Evolutionary conservation across 2,329 filamentous ascomycete species (phyloP), one percentile per base, ranked within the genome.

Genomic region (Gremmenia infestans): DNA sequence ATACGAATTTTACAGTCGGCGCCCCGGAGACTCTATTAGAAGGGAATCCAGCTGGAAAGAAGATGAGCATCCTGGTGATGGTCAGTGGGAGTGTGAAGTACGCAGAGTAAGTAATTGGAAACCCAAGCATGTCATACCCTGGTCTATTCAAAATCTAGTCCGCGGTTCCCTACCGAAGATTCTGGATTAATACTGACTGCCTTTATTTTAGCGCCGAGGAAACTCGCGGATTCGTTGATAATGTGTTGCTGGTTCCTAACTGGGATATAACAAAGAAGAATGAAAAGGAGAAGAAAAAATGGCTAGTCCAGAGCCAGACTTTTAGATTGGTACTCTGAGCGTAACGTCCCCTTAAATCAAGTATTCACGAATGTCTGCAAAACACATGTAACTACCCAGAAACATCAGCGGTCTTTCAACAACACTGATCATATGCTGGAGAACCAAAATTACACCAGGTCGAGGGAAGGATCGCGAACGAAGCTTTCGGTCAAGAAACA

Each of bases 191-290:
- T 19, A 19, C 37, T 40, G 19, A n/a, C 22, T n/a, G 22, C 9
- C 19, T 19, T 23, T 4, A 19, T 12, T 22, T 23, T 12, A 12
- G n/a, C 22, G 22, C n/a, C 9, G 42, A 17, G 42, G 80, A 80
- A 14, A 80, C 83, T 70, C 83, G 83, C 63, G 83, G 82, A 37
- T 96, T 96, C 70, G 87, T 84, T 66, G 91, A 96, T 71, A 86
- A 81, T 0, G 87, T 96, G 69, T 81, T 95, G 23, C 76, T 96
- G 53, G 88, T 93, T 39, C 90, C 91, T 7, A 89, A 90, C 72
- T 80, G 83, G 81, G 81, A 85, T 61, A 72, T 77, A 0, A 75
- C 79, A 62, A 75, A 73, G 54, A 83, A 81, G 60, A 78, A 81
- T 37, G 71, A 78, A 2, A 78, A 79, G 57, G 77, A 77, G 1